phyloP scores from a whole-genome alignment of 352 stramenopile genomes.

The Phytophthora capsici region DNA sequence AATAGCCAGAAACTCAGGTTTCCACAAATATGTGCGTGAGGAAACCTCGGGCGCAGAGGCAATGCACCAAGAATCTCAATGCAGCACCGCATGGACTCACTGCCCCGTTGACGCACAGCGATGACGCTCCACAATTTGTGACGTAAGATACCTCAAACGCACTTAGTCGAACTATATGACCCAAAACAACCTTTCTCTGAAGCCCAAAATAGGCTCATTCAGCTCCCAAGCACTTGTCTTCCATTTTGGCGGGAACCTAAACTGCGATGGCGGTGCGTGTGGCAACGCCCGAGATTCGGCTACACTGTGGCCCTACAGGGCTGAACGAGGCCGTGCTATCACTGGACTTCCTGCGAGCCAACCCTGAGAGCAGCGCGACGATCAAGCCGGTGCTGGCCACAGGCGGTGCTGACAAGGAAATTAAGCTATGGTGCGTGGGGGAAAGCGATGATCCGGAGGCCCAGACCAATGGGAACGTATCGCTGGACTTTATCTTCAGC shows the following conservation, averaged over 20 bases:
- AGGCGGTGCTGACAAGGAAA: conserved; percentile 88
- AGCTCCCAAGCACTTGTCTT: too few species aligned
- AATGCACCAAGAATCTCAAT: background rate
- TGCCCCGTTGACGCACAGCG: conserved; percentile 4
- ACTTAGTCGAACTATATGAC: background rate
- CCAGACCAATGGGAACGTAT: conserved; percentile 7
- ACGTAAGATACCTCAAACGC: background rate
- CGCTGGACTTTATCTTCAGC: conserved; percentile 83
- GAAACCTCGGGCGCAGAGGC: background rate
- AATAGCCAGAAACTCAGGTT: background rate
- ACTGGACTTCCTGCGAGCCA: conserved; percentile 71
- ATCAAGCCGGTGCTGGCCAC: conserved; percentile 62
- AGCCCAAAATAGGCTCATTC: too few species aligned
- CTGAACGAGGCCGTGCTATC: conserved; percentile 90
- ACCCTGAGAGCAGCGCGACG: background rate
- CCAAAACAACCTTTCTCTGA: too few species aligned
- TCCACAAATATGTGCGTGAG: background rate
- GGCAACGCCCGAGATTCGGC: conserved; percentile 84
- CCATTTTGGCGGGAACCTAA: conserved; percentile 3
- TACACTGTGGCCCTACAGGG: conserved; percentile 85
- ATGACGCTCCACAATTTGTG: conserved; percentile 1
- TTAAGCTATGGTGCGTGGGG: conserved; percentile 84
- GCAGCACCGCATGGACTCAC: conserved; percentile 12
- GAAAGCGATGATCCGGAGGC: conserved; percentile 4
- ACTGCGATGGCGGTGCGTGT: conserved; percentile 44